These are phyloP conservation scores for Umbelopsis sp. DNA, from an alignment of 192 early-diverging fungal species.

Conservation along the genomic window DNA sequence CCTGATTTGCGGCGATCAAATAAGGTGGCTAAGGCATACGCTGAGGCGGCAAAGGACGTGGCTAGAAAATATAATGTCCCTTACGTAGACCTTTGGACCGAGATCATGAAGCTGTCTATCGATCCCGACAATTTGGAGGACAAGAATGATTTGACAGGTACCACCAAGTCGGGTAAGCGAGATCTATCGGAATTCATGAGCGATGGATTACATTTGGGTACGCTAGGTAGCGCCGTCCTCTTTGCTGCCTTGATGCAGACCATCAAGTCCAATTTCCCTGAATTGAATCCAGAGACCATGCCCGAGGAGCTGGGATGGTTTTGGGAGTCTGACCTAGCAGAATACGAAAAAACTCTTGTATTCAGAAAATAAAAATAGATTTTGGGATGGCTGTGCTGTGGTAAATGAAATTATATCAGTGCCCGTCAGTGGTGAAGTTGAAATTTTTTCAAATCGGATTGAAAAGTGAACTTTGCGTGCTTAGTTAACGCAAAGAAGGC, in stretches of 20 bases:
- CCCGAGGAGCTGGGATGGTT: neutral
- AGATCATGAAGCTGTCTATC: constrained; percentile 24
- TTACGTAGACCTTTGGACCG: constrained; percentile 37
- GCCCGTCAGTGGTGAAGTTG: too few species aligned
- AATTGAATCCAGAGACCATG: neutral
- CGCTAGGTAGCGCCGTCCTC: constrained; percentile 41
- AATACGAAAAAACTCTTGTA: neutral
- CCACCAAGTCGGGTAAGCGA: neutral
- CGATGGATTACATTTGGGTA: constrained; percentile 62
- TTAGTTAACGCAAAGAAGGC: too few species aligned
- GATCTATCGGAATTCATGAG: constrained; percentile 37
- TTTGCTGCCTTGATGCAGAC: neutral
- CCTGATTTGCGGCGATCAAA: constrained; percentile 34
- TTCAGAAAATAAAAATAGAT: neutral
- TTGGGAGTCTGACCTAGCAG: neutral
- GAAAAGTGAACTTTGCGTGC: too few species aligned
- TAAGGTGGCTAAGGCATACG: constrained; percentile 48
- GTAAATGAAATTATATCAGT: too few species aligned
- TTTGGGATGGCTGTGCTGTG: too few species aligned
- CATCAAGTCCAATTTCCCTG: neutral
- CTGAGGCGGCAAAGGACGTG: constrained; percentile 43
- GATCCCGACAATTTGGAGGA: constrained; percentile 5
- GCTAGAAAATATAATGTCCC: constrained; percentile 38
- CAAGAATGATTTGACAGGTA: constrained; percentile 24
- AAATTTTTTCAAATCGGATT: too few species aligned